phyloP scores from a whole-genome alignment of 164 flowering plant genomes.

The Vitis amurensis region DNA sequence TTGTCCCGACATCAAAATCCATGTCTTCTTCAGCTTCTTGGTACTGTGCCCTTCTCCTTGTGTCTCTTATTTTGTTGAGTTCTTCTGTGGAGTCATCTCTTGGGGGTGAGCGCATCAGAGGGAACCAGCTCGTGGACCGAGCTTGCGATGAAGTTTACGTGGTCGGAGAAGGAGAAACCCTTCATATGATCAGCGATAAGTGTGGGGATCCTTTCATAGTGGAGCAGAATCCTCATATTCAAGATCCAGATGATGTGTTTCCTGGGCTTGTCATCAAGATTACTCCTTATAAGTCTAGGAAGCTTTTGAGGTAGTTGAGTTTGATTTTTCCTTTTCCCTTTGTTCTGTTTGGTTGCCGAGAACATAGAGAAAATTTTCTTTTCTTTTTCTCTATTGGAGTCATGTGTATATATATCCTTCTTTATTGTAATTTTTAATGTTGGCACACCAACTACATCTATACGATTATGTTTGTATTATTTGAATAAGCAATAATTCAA shows the following conservation, averaged over 20 bases:
- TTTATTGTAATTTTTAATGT: too few species aligned
- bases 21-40: constrained; percentile 15
- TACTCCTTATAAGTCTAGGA: not conserved
- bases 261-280: constrained; percentile 30
- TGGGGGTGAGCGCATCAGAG: not conserved
- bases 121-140: constrained; percentile 9
- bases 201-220: constrained; percentile 29
- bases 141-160: constrained; percentile 27
- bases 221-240: constrained; percentile 31
- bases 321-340: too few species aligned
- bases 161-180: constrained; percentile 31
- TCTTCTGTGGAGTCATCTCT: not conserved
- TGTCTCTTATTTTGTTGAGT: constrained; percentile 9
- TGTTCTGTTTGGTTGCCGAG: too few species aligned
- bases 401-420: too few species aligned
- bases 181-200: constrained; percentile 26
- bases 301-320: not conserved
- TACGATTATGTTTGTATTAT: too few species aligned
- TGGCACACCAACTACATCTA: too few species aligned
- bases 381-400: too few species aligned
- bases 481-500: too few species aligned
- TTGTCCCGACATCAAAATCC: not conserved
- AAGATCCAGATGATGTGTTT: constrained; percentile 29
- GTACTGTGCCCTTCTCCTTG: constrained; percentile 14
- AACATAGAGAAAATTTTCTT: too few species aligned